Evolutionary conservation across 106 monocot genomes (phyloP).

Genomic region (Allium fistulosum): DNA sequence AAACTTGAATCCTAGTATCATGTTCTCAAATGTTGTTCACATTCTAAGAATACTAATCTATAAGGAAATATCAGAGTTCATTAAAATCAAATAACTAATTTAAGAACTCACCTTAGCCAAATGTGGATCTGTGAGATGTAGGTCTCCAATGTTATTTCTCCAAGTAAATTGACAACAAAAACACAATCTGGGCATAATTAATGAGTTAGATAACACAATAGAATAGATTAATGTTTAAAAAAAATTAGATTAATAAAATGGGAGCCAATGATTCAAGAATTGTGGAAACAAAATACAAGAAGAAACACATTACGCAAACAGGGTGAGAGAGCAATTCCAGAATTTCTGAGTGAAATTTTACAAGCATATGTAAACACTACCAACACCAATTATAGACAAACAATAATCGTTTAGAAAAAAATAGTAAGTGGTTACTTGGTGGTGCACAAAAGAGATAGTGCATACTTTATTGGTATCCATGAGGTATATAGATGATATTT

Average conservation of each 20-base stretch:
- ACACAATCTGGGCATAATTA: neutral
- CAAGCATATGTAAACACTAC: conserved; percentile 91
- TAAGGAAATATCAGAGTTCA: neutral
- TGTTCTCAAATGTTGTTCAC: neutral
- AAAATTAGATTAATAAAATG: too few species aligned
- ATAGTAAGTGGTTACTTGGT: neutral
- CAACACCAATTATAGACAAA: conserved; percentile 2
- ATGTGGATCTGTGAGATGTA: conserved; percentile 97
- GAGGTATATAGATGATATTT: conserved; percentile 96
- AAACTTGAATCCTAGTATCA: too few species aligned
- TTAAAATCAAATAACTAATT: neutral
- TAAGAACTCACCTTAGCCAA: conserved; percentile 67
- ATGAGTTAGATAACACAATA: neutral
- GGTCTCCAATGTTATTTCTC: conserved; percentile 95
- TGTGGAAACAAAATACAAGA: neutral
- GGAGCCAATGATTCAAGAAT: too few species aligned
- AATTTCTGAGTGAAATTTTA: conserved; percentile 73
- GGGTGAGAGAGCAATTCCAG: conserved; percentile 68
- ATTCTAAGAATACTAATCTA: neutral
- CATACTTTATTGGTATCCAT: conserved; percentile 98
- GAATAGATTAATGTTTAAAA: neutral
- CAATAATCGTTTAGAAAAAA: neutral
- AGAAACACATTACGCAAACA: conserved; percentile 51
- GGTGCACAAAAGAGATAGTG: conserved; percentile 3
- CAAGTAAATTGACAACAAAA: conserved; percentile 63